Percentiles rank a stretch among this genome's conserved stretches.
Evolutionary conservation across 1,284 basidiomycete genomes (phyloP).

Genomic region (Rhizoctonia solani): DNA sequence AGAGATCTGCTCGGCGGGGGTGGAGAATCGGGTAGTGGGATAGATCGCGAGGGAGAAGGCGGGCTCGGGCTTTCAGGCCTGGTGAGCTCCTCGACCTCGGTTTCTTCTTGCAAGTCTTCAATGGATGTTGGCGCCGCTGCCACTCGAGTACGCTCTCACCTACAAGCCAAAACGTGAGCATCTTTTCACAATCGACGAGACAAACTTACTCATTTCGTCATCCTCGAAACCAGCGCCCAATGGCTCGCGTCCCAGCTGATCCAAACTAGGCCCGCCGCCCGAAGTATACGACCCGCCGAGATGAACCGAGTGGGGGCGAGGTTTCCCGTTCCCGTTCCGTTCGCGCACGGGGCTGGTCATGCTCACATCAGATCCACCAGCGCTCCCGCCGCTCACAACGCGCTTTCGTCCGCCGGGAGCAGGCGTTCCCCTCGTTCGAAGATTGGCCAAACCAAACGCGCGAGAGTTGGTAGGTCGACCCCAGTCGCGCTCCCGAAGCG

Average conservation of each 20-base stretch:
- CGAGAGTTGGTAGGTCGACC: conserved; percentile 9
- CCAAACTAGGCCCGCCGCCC: neutral
- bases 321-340: no score
- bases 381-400: conserved; percentile 15
- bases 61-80: conserved; percentile 4
- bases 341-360: no score
- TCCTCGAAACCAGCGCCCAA: no score
- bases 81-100: conserved; percentile 21
- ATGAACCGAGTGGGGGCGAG: conserved; percentile 39
- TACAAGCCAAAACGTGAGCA: neutral
- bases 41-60: conserved; percentile 18
- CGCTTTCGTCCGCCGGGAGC: neutral
- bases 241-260: no score
- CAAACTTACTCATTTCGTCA: neutral
- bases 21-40: conserved; percentile 20
- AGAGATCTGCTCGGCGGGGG: neutral
- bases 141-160: neutral
- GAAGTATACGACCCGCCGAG: no score
- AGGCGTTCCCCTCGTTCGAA: neutral
- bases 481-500: conserved; percentile 27
- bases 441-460: conserved; percentile 1
- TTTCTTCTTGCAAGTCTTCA: conserved; percentile 4
- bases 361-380: neutral
- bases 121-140: neutral
- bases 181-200: neutral